Base-by-base conservation (phyloP, 139 green algal genomes). In the Chlorella ohadii region DNA sequence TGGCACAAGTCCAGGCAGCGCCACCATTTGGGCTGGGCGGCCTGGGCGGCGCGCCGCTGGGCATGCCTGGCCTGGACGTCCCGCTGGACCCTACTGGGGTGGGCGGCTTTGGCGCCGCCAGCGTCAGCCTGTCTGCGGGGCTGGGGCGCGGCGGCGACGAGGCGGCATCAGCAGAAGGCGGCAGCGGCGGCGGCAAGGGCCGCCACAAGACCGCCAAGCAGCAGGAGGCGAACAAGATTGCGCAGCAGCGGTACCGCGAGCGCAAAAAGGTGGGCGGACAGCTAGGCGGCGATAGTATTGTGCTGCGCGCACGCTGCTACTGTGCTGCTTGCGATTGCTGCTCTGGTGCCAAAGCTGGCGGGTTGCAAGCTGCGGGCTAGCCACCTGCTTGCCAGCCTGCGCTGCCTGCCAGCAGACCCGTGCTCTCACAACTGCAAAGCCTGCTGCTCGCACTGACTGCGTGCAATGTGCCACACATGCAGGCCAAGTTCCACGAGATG, bases 231-330 rank as follows among this genome's bases (percentile, higher is more conserved):
- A 90, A 90, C 57, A 90, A 90, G 67, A 41, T 89, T 51, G 87
- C 84, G 70, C 84, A 89, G 70, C 85, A 90, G 87, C 67, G 87
- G 59, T 90, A 90, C 78, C 78, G 87, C n/a, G 87, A 90, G 76
- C 77, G 87, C 41, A 90, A 90, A 78, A 90, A 90, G 75, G 51
- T 59, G 51, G 51, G 51, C 51, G 22, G 51, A 13, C 51, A 22
- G 51, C 12, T 20, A 2, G 11, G 44, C 11, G 44, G 44, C 44
- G 11, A 11, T 11, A 55, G 44, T 11, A 6, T 6, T 6, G 44
- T 11, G 44, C 44, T 55, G 44, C 11, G 6, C 7, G 44, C 44
- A 6, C 7, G 44, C 7, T 55, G 44, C 44, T 55, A 11, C 44
- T 51, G 6, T 51, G 44, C 44, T 51, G 44, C 9, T 9, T 51